Evolutionary conservation across 768 basidiomycete genomes (phyloP).

Genomic region (Lentinula aciculospora): DNA sequence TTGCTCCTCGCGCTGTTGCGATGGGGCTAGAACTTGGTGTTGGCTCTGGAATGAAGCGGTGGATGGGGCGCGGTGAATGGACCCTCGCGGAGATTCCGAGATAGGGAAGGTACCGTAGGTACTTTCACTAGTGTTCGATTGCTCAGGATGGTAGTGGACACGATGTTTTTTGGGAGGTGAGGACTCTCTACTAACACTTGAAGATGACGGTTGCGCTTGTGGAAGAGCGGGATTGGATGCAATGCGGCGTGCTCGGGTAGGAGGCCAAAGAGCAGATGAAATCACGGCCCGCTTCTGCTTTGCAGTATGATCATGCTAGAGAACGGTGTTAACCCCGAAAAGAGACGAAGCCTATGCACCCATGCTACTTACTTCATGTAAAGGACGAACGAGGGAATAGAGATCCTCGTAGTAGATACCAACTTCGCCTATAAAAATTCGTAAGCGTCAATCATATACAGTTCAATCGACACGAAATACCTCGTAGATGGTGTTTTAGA

Average conservation of each 20-base stretch:
- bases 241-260: constrained; percentile 6
- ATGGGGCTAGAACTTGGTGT: constrained; percentile 7
- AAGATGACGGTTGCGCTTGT: neutral
- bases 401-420: constrained; percentile 37
- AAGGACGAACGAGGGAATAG: constrained; percentile 28
- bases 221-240: constrained; percentile 10
- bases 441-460: neutral
- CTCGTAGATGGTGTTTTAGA: constrained; percentile 35
- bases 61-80: constrained; percentile 4
- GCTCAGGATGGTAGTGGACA: neutral
- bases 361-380: constrained; percentile 20
- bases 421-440: constrained; percentile 22
- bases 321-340: neutral
- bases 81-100: neutral
- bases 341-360: neutral
- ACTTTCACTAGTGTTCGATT: neutral
- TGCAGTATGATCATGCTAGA: constrained; percentile 8
- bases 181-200: neutral
- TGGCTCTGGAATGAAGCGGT: neutral
- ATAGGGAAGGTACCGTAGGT: constrained; percentile 9
- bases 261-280: neutral
- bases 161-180: neutral
- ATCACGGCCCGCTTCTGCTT: constrained; percentile 7
- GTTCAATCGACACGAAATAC: constrained; percentile 13
- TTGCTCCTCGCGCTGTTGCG: constrained; percentile 1